Base-by-base conservation (phyloP, 2,329 filamentous ascomycete species). In the Microdochium bolleyi region DNA sequence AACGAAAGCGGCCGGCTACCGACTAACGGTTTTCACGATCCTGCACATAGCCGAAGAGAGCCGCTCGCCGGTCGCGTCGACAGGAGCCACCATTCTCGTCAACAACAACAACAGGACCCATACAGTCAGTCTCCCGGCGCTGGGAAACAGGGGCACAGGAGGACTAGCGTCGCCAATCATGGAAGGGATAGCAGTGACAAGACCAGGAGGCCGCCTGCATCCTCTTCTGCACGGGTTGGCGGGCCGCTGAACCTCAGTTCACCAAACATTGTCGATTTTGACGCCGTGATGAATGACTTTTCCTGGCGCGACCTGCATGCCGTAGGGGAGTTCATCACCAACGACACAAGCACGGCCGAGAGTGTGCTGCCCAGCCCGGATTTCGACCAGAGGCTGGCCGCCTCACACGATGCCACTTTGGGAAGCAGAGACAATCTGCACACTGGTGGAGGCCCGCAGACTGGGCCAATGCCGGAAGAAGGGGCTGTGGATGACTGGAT, bases 271-370 rank as follows among this genome's bases (percentile, higher is more conserved):
- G 19, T 41, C 37, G 37, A 41, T n/a, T 41, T 41, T 41, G 37
- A 41, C 37, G 69, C 73, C 63, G 68, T 73, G 51, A 69, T 75
- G 2, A 78, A 82, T 51, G 77, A 80, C 46, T 84, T 84, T 63
- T 83, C 79, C 0, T 84, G 81, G 81, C 70, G 82, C 1, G 79
- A 84, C 59, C 66, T 84, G 4, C 77, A 79, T 53, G 80, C 80
- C 1, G 74, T 84, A 2, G 79, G 79, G 0, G 79, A 83, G 56
- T 82, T 79, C 54, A 70, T 70, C 50, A 50, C 24, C 3, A 54
- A 50, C 32, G 53, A 54, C 51, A 49, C 27, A 13, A 51, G 41
- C 21, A 30, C 51, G 2, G 48, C 52, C 16, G 52, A 53, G 25
- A 53, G 49, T 24, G 51, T 53, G 49, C 49, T 53, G 19, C 49